Percentiles rank a stretch among this genome's conserved stretches.
These are phyloP conservation scores for Onygena corvina DNA, from an alignment of 2,329 filamentous ascomycete genomes.

Conservation along the genomic window DNA sequence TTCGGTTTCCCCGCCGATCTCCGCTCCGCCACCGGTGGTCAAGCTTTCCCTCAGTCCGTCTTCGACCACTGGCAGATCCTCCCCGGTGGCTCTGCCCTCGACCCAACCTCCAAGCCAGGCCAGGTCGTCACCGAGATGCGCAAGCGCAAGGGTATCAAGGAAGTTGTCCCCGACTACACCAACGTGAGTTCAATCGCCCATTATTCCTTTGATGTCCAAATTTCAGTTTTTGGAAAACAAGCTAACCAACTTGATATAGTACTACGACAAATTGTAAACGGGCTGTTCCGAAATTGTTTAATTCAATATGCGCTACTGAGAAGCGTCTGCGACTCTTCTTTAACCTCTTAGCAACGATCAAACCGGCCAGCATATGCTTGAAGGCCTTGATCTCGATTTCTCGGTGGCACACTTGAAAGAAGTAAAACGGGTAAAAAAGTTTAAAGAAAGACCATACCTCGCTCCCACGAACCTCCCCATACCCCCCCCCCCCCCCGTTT, in stretches of 20 bases:
- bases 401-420: slow-evolving; percentile 4
- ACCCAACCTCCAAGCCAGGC: slow-evolving; percentile 69
- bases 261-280: slow-evolving; percentile 96
- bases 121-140: slow-evolving; percentile 77
- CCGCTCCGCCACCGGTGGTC: slow-evolving; percentile 80
- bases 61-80: slow-evolving; percentile 99
- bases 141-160: slow-evolving; percentile 99
- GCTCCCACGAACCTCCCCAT: neutral
- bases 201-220: neutral
- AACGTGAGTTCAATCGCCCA: slow-evolving; percentile 58
- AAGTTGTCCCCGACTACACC: slow-evolving; percentile 79
- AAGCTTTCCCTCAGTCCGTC: slow-evolving; percentile 97
- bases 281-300: slow-evolving; percentile 20
- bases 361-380: slow-evolving; percentile 4
- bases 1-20: slow-evolving; percentile 99
- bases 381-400: neutral
- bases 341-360: slow-evolving; percentile 12
- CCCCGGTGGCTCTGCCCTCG: slow-evolving; percentile 83
- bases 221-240: slow-evolving; percentile 11
- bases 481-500: neutral
- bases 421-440: slow-evolving; percentile 5
- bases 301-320: slow-evolving; percentile 28
- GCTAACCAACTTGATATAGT: slow-evolving; percentile 47
- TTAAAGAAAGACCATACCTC: neutral
- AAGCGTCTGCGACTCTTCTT: slow-evolving; percentile 20